Base-by-base conservation (phyloP, 2,329 filamentous ascomycete species). In the Stemphylium vesicarium region DNA sequence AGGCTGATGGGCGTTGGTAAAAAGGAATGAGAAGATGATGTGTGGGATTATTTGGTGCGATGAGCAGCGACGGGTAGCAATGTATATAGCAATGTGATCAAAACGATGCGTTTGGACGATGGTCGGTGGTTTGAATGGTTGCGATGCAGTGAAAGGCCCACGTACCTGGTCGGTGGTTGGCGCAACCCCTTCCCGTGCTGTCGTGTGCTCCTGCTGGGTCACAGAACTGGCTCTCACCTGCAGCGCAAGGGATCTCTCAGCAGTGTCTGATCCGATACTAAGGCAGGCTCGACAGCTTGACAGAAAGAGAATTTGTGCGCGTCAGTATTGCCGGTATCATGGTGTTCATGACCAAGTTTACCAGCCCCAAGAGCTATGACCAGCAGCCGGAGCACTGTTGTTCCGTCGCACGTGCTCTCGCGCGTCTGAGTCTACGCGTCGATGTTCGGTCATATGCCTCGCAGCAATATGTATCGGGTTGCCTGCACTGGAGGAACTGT, bases 351-450 rank as follows among this genome's bases (percentile, higher is more conserved):
- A 41, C 44, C 36, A 47, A 57, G 56, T 54, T 29, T 44, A 44
- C 38, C 26, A 46, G 52, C 42, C 18, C 37, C 35, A 39, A 59
- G 18, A 57, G 62, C 62, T 64, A 63, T 64, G 62, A 58, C 62
- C 60, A 61, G 41, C 38, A 32, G 24, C 42, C 48, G 53, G 48
- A 43, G 38, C 48, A 36, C 13, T 44, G 48, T 58, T 58, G 22
- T 54, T 44, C 55, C 57, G 57, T 18, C 18, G 40, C 53, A 52
- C 39, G 61, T 61, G 48, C 53, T 53, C 20, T 55, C 46, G 47
- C 33, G 47, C 29, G 11, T 40, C 31, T 22, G 32, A 7, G 10
- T 20, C 42, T 16, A 16, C n/a, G 33, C 33, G 33, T 36, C 8
- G 26, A 11, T 29, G 26, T 29, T 29, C 9, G 10, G 26, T 29